Conservation (phyloP, 305 asterid species). For the Fraxinus greggii region DNA sequence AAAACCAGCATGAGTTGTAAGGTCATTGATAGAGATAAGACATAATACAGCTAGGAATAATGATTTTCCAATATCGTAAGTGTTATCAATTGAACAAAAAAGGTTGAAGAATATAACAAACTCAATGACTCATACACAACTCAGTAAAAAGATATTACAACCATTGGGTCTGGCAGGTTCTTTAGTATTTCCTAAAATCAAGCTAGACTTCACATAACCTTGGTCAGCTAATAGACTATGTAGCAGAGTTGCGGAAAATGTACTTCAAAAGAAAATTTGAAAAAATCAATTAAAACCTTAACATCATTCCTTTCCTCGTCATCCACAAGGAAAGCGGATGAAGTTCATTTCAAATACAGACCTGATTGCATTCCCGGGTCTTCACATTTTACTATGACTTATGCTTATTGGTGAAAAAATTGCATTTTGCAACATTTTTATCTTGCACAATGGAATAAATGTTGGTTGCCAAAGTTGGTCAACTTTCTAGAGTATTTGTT, state of each 20-base stretch:
- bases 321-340: background rate
- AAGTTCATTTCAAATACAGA: background rate
- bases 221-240: background rate
- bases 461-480: background rate
- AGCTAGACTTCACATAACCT: background rate
- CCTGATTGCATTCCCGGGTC: background rate
- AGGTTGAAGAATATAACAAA: background rate
- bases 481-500: background rate
- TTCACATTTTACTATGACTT: background rate
- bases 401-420: background rate
- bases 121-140: conserved; percentile 1
- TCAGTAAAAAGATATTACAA: background rate
- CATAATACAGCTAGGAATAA: conserved; percentile 1
- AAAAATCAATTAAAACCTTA: background rate
- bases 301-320: background rate
- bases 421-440: background rate
- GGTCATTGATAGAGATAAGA: background rate
- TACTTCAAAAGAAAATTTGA: background rate
- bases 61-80: background rate
- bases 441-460: background rate
- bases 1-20: background rate
- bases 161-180: background rate
- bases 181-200: background rate
- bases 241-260: background rate
- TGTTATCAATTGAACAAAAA: conserved; percentile 4